Evolutionary conservation across 345 rosid species (phyloP), one percentile per base, ranked within the genome.

Genomic region (Eucalyptus polybractea): DNA sequence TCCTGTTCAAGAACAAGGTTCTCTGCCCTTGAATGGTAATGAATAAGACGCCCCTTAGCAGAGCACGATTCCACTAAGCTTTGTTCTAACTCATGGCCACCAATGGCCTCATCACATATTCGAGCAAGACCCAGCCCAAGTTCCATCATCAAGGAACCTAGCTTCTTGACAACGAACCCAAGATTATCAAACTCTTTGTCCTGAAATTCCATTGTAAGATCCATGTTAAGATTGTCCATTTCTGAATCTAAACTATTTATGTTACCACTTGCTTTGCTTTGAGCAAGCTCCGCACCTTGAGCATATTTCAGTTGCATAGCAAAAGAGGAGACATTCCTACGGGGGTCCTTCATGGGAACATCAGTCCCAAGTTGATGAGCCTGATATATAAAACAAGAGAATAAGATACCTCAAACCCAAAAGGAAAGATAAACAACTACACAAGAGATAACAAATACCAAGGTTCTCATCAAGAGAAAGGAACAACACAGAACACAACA

Each of bases 41-140:
- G 99, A 90, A 98, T 93, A 60, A 96, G 97, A 13, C 98, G 97
- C 22, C 94, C 99, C 92, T 98, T 98, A 2, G 98, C 99, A 5
- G 95, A 90, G 85, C 93, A 92, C 25, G 99, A 97, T 65, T 96
- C 97, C 81, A 97, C 42, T 90, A 98, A 93, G 89, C 94, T 94
- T 86, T 90, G 93, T 90, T 96, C 97, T 31, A 97, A 94, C 86
- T 95, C 93, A 8, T 94, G 91, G 85, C 96, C 98, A 44, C 98
- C 98, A 89, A 96, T 93, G 88, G 93, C 95, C 90, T 87, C 88
- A 90, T 98, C 99, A 88, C 98, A 97, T 80, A 96, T 86, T 89
- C 91, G 95, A 17, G 99, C 97, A 87, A 97, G 88, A 47, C 90
- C 90, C 62, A 96, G 93, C 40, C 98, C 98, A 40, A 98, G 85